Percentiles rank a stretch among this genome's conserved stretches.
These are phyloP conservation scores for Hibiscus trionum DNA, from an alignment of 345 rosid species.

Conservation along the genomic window DNA sequence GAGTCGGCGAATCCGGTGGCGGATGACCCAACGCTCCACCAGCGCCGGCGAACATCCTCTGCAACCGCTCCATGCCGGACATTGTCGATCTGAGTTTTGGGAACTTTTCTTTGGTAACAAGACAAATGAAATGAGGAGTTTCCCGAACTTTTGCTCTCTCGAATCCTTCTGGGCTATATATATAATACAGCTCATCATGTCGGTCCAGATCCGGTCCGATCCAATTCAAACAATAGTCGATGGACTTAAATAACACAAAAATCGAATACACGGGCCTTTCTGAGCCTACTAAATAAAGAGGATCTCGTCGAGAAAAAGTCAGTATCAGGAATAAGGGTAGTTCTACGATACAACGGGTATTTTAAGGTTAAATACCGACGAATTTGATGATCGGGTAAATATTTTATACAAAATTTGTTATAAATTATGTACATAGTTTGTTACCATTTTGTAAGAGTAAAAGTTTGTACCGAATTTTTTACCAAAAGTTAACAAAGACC, in stretches of 20 bases:
- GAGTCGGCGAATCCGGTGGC: slow-evolving; percentile 85
- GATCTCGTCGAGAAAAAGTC: neutral
- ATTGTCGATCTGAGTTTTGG: slow-evolving; percentile 10
- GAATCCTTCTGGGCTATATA: neutral
- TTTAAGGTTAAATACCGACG: no score
- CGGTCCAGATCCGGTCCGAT: neutral
- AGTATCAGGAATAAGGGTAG: no score
- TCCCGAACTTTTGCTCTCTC: neutral
- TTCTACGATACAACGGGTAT: no score
- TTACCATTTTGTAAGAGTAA: no score
- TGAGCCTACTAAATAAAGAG: neutral
- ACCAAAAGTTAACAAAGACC: no score
- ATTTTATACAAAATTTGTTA: no score
- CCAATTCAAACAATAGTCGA: neutral
- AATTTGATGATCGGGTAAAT: no score
- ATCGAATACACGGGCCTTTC: neutral
- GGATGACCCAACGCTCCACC: slow-evolving; percentile 86
- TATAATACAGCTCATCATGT: neutral
- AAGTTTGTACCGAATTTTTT: no score
- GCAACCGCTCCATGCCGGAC: slow-evolving; percentile 79
- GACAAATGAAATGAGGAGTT: neutral
- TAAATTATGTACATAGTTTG: no score
- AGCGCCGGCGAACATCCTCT: slow-evolving; percentile 83
- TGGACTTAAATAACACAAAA: neutral
- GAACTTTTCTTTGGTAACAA: slow-evolving; percentile 16